Percentiles rank a stretch among this genome's conserved stretches.
Conservation (phyloP, 441 rosid genomes). For the Erysimum cheiri region DNA sequence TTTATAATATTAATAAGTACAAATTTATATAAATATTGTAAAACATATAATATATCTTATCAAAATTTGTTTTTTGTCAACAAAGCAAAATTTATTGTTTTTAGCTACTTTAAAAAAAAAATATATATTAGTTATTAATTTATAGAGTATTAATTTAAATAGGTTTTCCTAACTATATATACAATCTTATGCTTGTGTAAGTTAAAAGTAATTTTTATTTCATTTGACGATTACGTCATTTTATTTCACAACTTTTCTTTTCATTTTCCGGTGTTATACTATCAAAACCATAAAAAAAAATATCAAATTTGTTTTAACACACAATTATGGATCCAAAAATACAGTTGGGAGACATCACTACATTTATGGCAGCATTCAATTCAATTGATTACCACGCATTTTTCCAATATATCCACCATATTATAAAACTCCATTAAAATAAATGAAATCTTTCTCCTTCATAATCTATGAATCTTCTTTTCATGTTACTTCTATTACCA, state of each 20-base stretch:
- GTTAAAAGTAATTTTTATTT: background rate
- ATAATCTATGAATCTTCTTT: constrained; percentile 39
- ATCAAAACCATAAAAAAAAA: constrained; percentile 2
- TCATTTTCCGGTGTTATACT: background rate
- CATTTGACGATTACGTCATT: background rate
- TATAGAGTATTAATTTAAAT: too few species aligned
- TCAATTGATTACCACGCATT: constrained; percentile 30
- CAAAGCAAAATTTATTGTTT: too few species aligned
- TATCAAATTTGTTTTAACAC: background rate
- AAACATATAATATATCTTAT: too few species aligned
- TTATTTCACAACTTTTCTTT: background rate
- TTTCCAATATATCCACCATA: constrained; percentile 16
- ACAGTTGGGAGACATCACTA: constrained; percentile 29
- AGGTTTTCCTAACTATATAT: background rate
- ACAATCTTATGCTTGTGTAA: background rate
- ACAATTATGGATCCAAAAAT: constrained; percentile 30
- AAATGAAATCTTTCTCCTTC: constrained; percentile 26
- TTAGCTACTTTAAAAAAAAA: too few species aligned
- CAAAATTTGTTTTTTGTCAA: too few species aligned
- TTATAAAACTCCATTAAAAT: constrained; percentile 22
- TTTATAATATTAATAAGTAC: too few species aligned
- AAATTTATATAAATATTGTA: too few species aligned
- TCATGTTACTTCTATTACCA: constrained; percentile 33
- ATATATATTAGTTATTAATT: too few species aligned
- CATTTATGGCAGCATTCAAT: constrained; percentile 42